Base-by-base conservation (phyloP, 371 early-diverging fungal species). In the Funneliformis caledonium region DNA sequence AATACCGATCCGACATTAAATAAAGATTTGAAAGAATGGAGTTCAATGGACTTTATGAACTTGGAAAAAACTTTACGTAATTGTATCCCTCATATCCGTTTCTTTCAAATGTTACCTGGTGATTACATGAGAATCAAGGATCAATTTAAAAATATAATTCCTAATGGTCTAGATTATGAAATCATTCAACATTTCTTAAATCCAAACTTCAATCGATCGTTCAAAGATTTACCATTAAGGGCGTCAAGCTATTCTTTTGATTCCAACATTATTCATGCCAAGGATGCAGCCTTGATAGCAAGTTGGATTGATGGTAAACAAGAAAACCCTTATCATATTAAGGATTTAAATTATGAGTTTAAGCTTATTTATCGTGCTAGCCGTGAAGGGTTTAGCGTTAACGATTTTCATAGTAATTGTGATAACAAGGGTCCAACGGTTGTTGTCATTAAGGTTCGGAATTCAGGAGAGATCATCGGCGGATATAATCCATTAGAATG, bases 401-500 rank as follows among this genome's bases (percentile, higher is more conserved):
- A 31, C 8, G 52, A 50, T 14, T 74, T 74, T 60, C 68, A 68
- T 64, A 3, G 12, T 2, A 52, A 68, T 42, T 65, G 65, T 56
- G 78, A 78, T 68, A 68, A 68, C 31, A 42, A 62, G 11, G 78
- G 78, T 9, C 48, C 69, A 33, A 78, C 78, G 31, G 42, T 78
- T 52, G 56, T 78, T 16, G 43, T 78, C 12, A 60, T 78, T 22
- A 78, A 60, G 26, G 56, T 78, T 31, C 62, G 42, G 26, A 60
- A 78, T 68, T 52, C 67, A 12, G 19, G 45, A 47, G 33, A 70
- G 42, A 22, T 76, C 9, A 76, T 76, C n/a, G 76, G 76, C 19
- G 78, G 78, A 4, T 78, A 78, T 52, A 78, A 78, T 78, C 78
- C 78, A 11, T 61, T 78, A 42, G 78, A 60, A 12, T 78, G 78